Evolutionary conservation across 73 alveolate species (phyloP).

Genomic region (Paramecium sexaurelia): DNA sequence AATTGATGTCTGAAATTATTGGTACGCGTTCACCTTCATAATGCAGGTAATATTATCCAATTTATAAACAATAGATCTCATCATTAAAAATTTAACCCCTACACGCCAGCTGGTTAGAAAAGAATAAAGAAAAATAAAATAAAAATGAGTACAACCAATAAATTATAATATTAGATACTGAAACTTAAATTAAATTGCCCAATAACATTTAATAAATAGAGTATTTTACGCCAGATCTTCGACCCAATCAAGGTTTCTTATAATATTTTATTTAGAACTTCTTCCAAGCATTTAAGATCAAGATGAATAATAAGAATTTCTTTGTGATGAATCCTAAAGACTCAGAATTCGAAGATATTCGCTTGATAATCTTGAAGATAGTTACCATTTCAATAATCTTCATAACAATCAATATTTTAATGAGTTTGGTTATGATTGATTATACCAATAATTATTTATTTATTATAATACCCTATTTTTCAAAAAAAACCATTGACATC

Average conservation of each 20-base stretch:
- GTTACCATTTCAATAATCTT: neutral
- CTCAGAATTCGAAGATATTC: neutral
- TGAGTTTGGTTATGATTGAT: neutral
- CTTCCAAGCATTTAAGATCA: neutral
- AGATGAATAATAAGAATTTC: neutral
- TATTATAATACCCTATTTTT: neutral
- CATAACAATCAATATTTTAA: neutral
- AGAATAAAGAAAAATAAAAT: conserved; percentile 22
- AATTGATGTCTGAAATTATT: conserved; percentile 19
- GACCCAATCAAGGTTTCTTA: neutral
- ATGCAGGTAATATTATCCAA: neutral
- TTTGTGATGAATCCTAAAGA: neutral
- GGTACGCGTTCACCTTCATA: conserved; percentile 50
- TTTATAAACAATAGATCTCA: neutral
- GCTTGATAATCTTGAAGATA: neutral
- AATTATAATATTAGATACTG: neutral
- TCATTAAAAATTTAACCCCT: conserved; percentile 47
- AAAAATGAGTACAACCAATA: neutral
- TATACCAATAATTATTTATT: neutral
- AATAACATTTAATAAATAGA: neutral
- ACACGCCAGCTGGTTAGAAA: conserved; percentile 4
- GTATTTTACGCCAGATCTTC: neutral
- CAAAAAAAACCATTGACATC: too few species aligned
- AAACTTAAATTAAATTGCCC: neutral
- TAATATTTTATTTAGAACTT: neutral